Evolutionary conservation across 2,329 filamentous ascomycete species (phyloP), one percentile per base, ranked within the genome.

Genomic region (Aspergillus brunneoviolaceus): DNA sequence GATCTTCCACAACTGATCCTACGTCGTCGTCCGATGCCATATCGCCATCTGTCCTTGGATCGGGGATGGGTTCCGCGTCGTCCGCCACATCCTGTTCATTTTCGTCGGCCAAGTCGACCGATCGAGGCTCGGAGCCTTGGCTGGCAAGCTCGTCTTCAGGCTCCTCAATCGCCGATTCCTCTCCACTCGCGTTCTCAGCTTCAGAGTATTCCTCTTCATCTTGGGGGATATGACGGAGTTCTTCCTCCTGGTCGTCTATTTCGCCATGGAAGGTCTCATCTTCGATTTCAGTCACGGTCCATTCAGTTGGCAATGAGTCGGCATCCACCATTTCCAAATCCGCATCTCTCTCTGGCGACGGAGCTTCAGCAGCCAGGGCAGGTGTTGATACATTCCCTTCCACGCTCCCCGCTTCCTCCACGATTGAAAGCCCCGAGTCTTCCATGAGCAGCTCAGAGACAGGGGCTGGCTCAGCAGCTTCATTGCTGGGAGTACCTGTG

Each of bases 11-110:
- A 19, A 29, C 31, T 3, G 55, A 57, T 23, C 39, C 33, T 12
- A 35, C 27, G 21, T 56, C 63, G 14, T 55, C 51, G 27, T 55
- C 29, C n/a, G 50, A 39, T 31, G n/a, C 14, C n/a, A 49, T 39
- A 33, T 33, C 48, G 45, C 49, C 29, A 29, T 77, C 74, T 51
- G 74, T 57, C 21, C 78, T 77, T 72, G 80, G 4, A 12, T 48
- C 29, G 33, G 9, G 3, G 4, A 4, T 16, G 11, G 42, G 27
- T 11, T 39, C 79, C 39, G 11, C 49, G 56, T 59, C 19, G 58
- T 45, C 6, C 35, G 10, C 48, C 23, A 70, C 72, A 27, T 71
- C 67, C 12, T 54, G 45, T 19, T 56, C 49, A n/a, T 62, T 60
- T 5, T 60, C 55, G 55, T 59, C 58, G 11, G 45, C 57, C 12